Conservation (phyloP, 176 grass and related monocot genomes). For the Paspalum vaginatum region DNA sequence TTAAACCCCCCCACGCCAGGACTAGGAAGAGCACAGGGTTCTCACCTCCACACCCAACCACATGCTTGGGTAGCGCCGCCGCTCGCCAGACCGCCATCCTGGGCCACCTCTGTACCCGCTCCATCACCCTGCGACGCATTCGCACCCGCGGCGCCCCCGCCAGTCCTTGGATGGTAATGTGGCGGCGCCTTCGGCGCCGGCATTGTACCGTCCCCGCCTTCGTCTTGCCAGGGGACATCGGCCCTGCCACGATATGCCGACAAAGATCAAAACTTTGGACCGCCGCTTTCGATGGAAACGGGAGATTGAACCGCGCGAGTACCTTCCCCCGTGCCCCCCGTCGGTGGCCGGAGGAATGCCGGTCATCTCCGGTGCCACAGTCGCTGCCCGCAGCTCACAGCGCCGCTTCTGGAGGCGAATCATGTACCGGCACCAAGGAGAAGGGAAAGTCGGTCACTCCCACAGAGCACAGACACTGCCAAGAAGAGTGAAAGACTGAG, state of each 20-base stretch:
- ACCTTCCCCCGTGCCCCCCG: neutral
- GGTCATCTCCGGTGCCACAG: neutral
- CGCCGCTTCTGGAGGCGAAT: constrained; percentile 5
- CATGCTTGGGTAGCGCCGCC: neutral
- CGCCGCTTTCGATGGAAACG: neutral
- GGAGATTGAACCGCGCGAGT: neutral
- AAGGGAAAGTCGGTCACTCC: neutral
- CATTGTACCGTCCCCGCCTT: neutral
- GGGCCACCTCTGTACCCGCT: neutral
- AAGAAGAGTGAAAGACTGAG: neutral
- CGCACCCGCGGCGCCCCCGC: neutral
- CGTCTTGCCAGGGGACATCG: neutral
- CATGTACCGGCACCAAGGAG: neutral
- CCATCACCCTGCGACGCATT: neutral
- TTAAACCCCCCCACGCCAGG: neutral
- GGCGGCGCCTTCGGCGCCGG: neutral
- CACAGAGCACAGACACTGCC: neutral
- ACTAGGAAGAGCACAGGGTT: neutral
- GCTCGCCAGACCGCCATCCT: neutral
- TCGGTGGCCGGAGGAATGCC: neutral
- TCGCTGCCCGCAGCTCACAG: neutral
- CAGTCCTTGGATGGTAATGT: neutral
- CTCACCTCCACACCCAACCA: neutral
- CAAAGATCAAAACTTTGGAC: neutral
- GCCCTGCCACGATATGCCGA: neutral